These are phyloP conservation scores for Hemisphaericaspora lyxosophila DNA, from an alignment of 1,139 yeast species.

Conservation along the genomic window DNA sequence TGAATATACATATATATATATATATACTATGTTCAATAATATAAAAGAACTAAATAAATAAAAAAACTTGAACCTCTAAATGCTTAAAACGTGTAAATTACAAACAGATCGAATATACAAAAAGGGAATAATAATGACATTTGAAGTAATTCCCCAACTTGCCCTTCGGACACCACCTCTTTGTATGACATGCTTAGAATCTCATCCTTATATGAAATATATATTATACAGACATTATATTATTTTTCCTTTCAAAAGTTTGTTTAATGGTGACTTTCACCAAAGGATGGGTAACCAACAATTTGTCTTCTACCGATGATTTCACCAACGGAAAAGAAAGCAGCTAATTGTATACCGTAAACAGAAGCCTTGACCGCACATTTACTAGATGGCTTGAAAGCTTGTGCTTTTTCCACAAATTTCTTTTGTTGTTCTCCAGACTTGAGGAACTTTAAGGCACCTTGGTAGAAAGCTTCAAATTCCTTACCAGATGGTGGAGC, in stretches of 20 bases:
- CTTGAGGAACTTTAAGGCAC: constrained; percentile 38
- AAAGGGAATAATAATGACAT: too few relatives aligned
- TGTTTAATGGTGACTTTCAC: constrained; percentile 26
- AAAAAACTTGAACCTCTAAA: constrained; percentile 1
- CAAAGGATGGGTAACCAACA: constrained; percentile 73
- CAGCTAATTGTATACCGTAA: constrained; percentile 79
- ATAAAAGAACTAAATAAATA: constrained; percentile 4
- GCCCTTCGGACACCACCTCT: too few relatives aligned
- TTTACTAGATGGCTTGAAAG: constrained; percentile 55
- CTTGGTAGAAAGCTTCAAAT: constrained; percentile 73
- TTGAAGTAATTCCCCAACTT: too few relatives aligned
- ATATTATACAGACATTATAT: neutral
- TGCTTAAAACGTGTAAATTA: too few relatives aligned
- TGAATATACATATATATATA: neutral
- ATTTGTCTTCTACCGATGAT: constrained; percentile 92
- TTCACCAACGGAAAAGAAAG: constrained; percentile 93
- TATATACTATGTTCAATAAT: neutral
- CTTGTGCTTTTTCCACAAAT: constrained; percentile 39
- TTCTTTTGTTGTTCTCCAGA: constrained; percentile 49
- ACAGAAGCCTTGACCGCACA: constrained; percentile 69
- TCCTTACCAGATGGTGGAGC: constrained; percentile 86
- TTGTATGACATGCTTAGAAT: neutral
- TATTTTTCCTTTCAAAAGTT: neutral
- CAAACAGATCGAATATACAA: too few relatives aligned
- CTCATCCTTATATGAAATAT: neutral